These are phyloP conservation scores for Vaccinium macrocarpon DNA, from an alignment of 148 eudicot species.

Conservation along the genomic window DNA sequence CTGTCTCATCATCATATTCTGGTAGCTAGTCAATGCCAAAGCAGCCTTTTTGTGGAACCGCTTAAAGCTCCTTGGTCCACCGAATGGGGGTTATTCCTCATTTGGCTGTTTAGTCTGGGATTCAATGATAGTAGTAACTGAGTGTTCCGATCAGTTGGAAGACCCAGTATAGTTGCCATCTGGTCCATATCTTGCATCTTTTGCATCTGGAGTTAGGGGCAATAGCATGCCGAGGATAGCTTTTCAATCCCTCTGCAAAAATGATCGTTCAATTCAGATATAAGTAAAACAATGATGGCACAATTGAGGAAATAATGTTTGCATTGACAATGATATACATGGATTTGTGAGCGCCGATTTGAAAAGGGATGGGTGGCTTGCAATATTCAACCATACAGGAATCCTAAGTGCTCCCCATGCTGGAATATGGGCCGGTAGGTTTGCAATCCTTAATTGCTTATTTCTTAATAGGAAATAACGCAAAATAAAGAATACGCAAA, in stretches of 20 bases:
- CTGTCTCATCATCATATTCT: conserved; percentile 63
- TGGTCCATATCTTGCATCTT: conserved; percentile 75
- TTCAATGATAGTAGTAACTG: conserved; percentile 60
- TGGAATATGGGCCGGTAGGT: neutral
- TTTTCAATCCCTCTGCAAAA: conserved; percentile 85
- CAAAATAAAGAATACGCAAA: neutral
- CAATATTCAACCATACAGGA: neutral
- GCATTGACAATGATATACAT: neutral
- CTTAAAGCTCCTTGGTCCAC: conserved; percentile 49
- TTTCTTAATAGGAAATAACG: neutral
- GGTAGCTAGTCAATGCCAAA: conserved; percentile 58
- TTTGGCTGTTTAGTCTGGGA: conserved; percentile 47
- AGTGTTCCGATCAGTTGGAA: conserved; percentile 57
- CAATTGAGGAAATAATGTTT: no score
- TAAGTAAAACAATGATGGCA: neutral
- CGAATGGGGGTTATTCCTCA: conserved; percentile 39
- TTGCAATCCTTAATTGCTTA: neutral
- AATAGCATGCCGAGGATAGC: conserved; percentile 57
- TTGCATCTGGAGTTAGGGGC: conserved; percentile 55
- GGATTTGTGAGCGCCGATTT: neutral
- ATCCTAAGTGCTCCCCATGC: neutral
- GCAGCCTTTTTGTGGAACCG: conserved; percentile 66
- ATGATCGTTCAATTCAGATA: neutral
- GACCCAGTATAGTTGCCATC: conserved; percentile 54
- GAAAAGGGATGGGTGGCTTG: neutral